Evolutionary conservation across 768 basidiomycete genomes (phyloP), one percentile per base, ranked within the genome.

Genomic region (Boletellus sp.): DNA sequence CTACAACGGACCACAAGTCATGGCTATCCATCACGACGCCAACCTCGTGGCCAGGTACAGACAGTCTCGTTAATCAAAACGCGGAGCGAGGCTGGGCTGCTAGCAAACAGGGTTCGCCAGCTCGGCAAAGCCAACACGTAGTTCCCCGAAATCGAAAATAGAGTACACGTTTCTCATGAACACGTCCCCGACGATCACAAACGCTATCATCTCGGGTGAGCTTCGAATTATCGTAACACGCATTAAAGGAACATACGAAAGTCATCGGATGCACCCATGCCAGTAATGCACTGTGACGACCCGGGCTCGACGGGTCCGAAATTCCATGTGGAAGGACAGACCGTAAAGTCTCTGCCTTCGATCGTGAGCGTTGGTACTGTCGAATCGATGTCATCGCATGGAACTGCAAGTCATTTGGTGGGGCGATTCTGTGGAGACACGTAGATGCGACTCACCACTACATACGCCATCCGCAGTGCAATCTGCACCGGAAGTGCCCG

Each of bases 61-160:
- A 12, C 20, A 11, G n/a, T 6, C 38, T 39, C 38, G n/a, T 19
- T 13, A 39, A 39, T 13, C 20, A n/a, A 36, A 36, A n/a, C 9
- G n/a, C 20, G 32, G 24, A 43, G n/a, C 2, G 34, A 16, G 15
- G 20, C 13, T 33, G 11, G 32, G 22, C 22, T 22, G 16, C 35
- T 26, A 37, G 26, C 47, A 47, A 24, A 41, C 47, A 22, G 42
- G 20, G 1, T 23, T 26, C 22, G 11, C 24, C 46, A 58, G 64
- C 2, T 53, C 48, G 33, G 73, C 76, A 54, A 77, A 72, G 22
- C 66, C 63, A 22, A 76, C 74, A n/a, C 46, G 60, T 2, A 40
- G 56, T 31, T 61, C 57, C 1, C 55, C 63, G 10, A 62, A 52
- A 16, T 74, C 54, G 48, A 70, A 63, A 13, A 61, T 45, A 13